phyloP scores from a whole-genome alignment of 2,329 filamentous ascomycete genomes.

The Fusarium sp. region DNA sequence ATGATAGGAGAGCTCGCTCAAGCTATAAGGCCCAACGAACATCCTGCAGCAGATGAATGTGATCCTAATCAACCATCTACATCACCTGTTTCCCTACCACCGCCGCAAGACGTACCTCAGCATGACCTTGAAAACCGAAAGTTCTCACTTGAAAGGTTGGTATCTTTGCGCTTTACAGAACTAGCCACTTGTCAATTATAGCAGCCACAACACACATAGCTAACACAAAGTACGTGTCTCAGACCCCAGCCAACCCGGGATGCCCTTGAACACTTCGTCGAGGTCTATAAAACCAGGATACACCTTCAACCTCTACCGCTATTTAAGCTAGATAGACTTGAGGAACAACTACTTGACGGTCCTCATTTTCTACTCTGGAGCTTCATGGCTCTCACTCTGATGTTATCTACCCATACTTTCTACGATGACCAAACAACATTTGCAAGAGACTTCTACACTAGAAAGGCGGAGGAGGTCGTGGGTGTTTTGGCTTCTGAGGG shows the following conservation, averaged over 20 bases:
- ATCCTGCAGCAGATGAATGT: background rate
- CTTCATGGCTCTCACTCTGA: background rate
- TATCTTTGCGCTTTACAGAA: background rate
- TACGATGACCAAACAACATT: background rate
- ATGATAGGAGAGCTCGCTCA: background rate
- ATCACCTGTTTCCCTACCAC: background rate
- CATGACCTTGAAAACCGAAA: background rate
- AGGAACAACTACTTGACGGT: rapidly evolving
- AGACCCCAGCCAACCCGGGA: background rate
- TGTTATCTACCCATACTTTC: background rate
- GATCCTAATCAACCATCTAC: rapidly evolving
- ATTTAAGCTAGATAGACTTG: rapidly evolving
- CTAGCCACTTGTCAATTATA: rapidly evolving
- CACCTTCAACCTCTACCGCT: background rate
- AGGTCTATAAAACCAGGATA: background rate
- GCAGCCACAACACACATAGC: rapidly evolving
- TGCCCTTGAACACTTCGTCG: background rate
- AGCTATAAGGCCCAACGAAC: background rate
- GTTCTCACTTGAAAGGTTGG: background rate
- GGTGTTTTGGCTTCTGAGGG: rapidly evolving
- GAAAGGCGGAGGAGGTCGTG: background rate
- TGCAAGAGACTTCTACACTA: background rate
- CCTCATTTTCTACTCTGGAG: background rate
- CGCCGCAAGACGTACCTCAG: background rate
- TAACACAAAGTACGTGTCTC: background rate